phyloP scores from a whole-genome alignment of 106 monocot genomes.

The Dendrobium chrysotoxum region DNA sequence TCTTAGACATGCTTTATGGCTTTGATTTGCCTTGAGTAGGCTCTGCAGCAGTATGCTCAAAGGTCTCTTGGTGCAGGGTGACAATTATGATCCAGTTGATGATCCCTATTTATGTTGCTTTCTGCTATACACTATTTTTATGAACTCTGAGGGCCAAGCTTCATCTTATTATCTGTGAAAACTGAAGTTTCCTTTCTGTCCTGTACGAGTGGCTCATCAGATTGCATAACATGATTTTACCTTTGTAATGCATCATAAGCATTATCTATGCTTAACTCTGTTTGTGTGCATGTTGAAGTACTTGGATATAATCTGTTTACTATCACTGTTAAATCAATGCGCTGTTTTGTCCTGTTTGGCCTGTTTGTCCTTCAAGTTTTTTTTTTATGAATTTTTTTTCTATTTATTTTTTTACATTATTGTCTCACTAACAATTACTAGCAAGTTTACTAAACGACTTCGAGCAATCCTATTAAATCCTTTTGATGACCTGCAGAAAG shows the following conservation, averaged over 20 bases:
- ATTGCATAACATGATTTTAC: neutral
- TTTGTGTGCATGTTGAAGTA: neutral
- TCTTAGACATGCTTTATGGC: no score
- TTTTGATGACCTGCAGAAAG: constrained; percentile 41
- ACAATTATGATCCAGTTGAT: neutral
- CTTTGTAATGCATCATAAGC: neutral
- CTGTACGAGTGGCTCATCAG: neutral
- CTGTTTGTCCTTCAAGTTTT: neutral
- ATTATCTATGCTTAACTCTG: neutral
- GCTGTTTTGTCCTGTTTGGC: neutral
- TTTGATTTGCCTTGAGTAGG: no score
- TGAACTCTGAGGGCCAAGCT: neutral
- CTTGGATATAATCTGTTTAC: neutral
- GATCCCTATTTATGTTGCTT: neutral
- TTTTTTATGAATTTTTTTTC: neutral
- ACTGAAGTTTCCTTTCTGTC: neutral
- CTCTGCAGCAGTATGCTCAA: no score
- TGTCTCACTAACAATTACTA: neutral
- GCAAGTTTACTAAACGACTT: neutral
- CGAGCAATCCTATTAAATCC: neutral
- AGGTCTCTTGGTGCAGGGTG: neutral
- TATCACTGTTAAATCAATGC: neutral
- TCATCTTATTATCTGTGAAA: neutral
- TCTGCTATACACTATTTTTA: neutral
- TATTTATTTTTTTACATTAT: neutral